Percentiles rank a stretch among this genome's conserved stretches.
Evolutionary conservation across 2,329 filamentous ascomycete genomes (phyloP).

Genomic region (Fusarium sp.): DNA sequence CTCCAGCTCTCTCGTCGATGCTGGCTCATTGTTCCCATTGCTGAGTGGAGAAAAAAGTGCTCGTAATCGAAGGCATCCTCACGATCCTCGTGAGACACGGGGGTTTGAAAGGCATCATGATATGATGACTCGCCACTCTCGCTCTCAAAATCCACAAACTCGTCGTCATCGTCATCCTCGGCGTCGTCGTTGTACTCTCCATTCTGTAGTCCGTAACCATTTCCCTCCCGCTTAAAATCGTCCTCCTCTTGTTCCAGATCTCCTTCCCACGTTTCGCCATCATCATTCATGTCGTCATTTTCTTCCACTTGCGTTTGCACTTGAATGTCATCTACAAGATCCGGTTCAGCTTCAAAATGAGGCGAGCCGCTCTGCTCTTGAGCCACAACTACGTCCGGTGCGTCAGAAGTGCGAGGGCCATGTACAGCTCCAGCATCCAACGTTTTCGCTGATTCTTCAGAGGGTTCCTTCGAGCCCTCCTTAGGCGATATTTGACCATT

Average conservation of each 20-base stretch:
- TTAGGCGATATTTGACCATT: conserved; percentile 3
- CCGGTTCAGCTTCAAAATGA: conserved; percentile 9
- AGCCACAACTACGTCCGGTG: not conserved
- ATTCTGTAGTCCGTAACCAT: conserved; percentile 35
- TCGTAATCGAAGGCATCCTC: conserved; percentile 97
- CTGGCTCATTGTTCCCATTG: conserved; percentile 79
- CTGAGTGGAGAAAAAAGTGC: conserved; percentile 93
- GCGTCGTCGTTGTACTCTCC: conserved; percentile 37
- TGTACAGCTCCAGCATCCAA: conserved; percentile 15
- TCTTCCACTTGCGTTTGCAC: not conserved
- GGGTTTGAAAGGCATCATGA: conserved; percentile 67
- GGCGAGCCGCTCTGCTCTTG: not conserved
- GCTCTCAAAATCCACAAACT: conserved; percentile 58
- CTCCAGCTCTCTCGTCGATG: conserved; percentile 53
- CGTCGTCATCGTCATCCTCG: conserved; percentile 45
- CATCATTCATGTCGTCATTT: conserved; percentile 49
- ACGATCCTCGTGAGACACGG: conserved; percentile 86
- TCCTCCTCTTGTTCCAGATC: conserved; percentile 10
- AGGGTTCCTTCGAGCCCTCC: not conserved
- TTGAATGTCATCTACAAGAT: conserved; percentile 21
- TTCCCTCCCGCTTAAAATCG: conserved; percentile 24
- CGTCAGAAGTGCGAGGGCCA: not conserved
- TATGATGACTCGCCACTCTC: conserved; percentile 73
- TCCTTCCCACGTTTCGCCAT: conserved; percentile 22
- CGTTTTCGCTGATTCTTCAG: conserved; percentile 11